Base-by-base conservation (phyloP, 768 basidiomycete species). In the Auricularia auricula-judae region DNA sequence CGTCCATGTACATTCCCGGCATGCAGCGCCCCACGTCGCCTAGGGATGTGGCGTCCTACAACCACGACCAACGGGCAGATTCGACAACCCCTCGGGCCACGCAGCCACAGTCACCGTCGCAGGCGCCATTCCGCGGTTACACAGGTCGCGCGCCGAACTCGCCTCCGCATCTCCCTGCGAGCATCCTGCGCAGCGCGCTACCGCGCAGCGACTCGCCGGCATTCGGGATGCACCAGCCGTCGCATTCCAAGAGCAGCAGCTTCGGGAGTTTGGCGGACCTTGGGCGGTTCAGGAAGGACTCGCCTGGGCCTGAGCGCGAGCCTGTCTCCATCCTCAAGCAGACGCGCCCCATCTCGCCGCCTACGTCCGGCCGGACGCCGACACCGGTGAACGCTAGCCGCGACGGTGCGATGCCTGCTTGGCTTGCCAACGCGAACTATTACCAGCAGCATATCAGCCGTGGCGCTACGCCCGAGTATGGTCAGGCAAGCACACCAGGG, bases 21-120 rank as follows among this genome's bases (percentile, higher is more conserved):
- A 93, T 93, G 91, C 88, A 89, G 23, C 79, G 91, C 51, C 91
- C 91, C 18, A 91, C 93, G 88, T 93, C 91, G 4, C 91, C 91
- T n/a, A 86, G 85, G 64, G 88, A 90, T 67, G 69, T 76, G 4
- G 76, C 82, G 36, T 77, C 79, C 64, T 91, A 91, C 39, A 42
- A 42, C 39, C 39, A 42, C 39, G 39, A 42, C 8, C 39, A 51
- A 8, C 86, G 84, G 65, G 88, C 87, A 0, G 85, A 86, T 59
- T 81, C 82, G 42, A 77, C 78, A 29, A 93, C 91, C 3, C 91
- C 91, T 64, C 86, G 91, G 63, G 90, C 91, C 18, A 85, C 85
- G 18, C 86, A 87, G 0, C 87, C 70, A 87, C 53, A 79, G 79
- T 58, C 75, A 76, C 64, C 75, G 18, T 78, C 51, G 72, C 71